A percentile compares a stretch with the other conserved stretches of the same genome.
Evolutionary conservation across 2,329 filamentous ascomycete species (phyloP).

Genomic region (Colletotrichum incanum): DNA sequence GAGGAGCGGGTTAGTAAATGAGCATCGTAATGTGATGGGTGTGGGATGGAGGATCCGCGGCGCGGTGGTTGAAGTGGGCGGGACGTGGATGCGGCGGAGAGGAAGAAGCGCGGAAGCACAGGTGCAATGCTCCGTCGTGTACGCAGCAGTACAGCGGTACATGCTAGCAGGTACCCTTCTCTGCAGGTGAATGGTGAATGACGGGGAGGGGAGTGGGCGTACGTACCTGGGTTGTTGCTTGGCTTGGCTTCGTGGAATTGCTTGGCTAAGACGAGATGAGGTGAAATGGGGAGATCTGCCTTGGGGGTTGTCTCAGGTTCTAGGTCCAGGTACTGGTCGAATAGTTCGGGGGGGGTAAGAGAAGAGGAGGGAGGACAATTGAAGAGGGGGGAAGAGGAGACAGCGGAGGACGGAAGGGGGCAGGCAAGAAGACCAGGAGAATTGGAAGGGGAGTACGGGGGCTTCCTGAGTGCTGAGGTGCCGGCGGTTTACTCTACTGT

Average conservation of each 20-base stretch:
- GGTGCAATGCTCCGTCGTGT: not conserved
- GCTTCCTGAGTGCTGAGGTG: not conserved
- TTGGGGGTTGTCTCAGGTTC: conserved; percentile 37
- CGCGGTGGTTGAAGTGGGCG: conserved; percentile 8
- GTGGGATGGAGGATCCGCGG: conserved; percentile 24
- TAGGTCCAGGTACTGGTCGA: conserved; percentile 30
- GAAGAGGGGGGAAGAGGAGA: not conserved
- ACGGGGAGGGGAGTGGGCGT: conserved; percentile 4
- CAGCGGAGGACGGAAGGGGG: not conserved
- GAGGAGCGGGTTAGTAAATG: conserved; percentile 43
- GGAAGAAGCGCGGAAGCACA: conserved; percentile 12
- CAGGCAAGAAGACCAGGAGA: not conserved
- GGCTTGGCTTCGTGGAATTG: not conserved
- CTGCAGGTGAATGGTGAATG: not conserved
- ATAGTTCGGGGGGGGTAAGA: conserved; percentile 5
- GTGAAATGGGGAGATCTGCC: conserved; percentile 31
- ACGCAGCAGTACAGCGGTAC: not conserved
- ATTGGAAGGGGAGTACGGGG: not conserved
- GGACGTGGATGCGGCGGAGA: conserved; percentile 32
- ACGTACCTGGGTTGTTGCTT: conserved; percentile 10
- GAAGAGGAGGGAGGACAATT: not conserved
- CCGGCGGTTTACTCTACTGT: not conserved
- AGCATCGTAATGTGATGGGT: conserved; percentile 35
- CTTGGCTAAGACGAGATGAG: conserved; percentile 30
- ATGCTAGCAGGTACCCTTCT: not conserved